A percentile compares a stretch with the other conserved stretches of the same genome.
phyloP scores from a whole-genome alignment of 768 basidiomycete genomes.

The Dendrothele bispora region DNA sequence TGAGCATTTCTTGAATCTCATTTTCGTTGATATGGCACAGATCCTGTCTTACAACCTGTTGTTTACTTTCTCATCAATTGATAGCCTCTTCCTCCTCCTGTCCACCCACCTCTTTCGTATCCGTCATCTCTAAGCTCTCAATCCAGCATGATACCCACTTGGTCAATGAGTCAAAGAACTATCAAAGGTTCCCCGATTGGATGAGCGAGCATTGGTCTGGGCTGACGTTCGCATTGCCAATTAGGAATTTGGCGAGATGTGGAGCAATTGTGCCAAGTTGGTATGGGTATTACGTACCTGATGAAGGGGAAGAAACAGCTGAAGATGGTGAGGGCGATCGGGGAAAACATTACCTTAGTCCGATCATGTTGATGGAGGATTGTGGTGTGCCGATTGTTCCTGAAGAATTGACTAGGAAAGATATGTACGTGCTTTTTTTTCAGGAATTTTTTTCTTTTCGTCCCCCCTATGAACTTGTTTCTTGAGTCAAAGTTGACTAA shows the following conservation, averaged over 20 bases:
- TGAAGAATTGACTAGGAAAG: conserved; percentile 31
- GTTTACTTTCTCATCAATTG: too few relatives aligned
- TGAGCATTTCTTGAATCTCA: not conserved
- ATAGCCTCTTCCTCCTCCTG: conserved; percentile 6
- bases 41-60: conserved; percentile 1
- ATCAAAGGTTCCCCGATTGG: conserved; percentile 42
- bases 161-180: conserved; percentile 31
- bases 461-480: too few relatives aligned
- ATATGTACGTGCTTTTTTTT: conserved; percentile 24
- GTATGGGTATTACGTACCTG: conserved; percentile 54
- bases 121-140: conserved; percentile 31
- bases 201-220: conserved; percentile 52
- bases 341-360: conserved; percentile 40
- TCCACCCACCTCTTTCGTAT: conserved; percentile 8
- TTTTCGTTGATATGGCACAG: not conserved
- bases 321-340: too few relatives aligned
- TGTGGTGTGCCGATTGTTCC: conserved; percentile 34
- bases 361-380: conserved; percentile 44
- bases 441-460: too few relatives aligned
- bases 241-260: conserved; percentile 44
- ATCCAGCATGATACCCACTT: conserved; percentile 26
- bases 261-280: conserved; percentile 60
- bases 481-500: not conserved
- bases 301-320: too few relatives aligned
- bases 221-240: conserved; percentile 40